Evolutionary conservation across 495 filamentous ascomycete species (phyloP), one percentile per base, ranked within the genome.

Genomic region (Talaromyces adpressus): DNA sequence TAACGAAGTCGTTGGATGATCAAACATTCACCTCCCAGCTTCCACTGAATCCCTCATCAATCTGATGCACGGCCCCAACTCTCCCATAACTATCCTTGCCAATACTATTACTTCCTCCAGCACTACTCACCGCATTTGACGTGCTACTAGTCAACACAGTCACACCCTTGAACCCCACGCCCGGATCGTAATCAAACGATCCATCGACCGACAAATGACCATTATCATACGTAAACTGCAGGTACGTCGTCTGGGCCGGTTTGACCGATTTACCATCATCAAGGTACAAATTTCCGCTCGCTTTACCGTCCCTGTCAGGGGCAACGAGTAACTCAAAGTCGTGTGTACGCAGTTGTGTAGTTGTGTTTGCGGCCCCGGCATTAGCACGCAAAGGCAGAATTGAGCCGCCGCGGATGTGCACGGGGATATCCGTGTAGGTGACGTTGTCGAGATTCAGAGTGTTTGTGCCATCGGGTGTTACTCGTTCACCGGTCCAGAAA

Each of bases 381-480:
- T 61, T 29, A 2, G 25, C 23, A 20, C 90, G 87, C 20, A 79
- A 68, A 5, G 89, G 85, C 1, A 91, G 62, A 6, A 91, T 74
- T 47, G 76, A 71, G 4, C 86, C 87, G 3, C 87, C 89, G 2
- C 88, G 78, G 25, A 91, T 59, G 64, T 82, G 87, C 4, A 91
- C 81, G 0, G 87, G 87, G 51, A 91, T 91, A 62, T 91, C 85
- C 0, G 84, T 86, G 4, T 91, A 74, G 3, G 87, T 87, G 0
- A 87, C 88, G 12, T 78, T 74, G 54, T 91, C 85, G 0, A 85
- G 88, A 4, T 84, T 77, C 59, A 47, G 41, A 0, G 89, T 89
- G 64, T 83, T 72, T 63, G 86, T 76, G 1, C 77, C 63, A 20
- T 70, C 49, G 2, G 79, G 82, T 3, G 67, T 62, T 7, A 88